Evolutionary conservation across 108 stramenopile species (phyloP).

Genomic region (Skeletonema costatum): DNA sequence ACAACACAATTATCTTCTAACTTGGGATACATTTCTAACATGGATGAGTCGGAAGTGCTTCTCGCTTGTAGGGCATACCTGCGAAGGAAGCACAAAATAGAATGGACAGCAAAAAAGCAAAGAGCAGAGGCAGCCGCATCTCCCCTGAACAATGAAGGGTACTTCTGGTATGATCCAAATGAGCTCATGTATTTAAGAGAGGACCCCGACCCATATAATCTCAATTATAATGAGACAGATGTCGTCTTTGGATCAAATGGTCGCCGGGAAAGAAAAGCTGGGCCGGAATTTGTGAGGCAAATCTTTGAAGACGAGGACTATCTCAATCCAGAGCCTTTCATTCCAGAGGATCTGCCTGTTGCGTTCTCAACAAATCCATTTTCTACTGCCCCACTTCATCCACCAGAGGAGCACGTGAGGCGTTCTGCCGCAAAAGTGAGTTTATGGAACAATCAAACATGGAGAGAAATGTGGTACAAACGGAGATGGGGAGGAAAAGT

Average conservation of each 20-base stretch:
- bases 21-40: slow-evolving; percentile 5
- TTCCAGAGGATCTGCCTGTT: slow-evolving; percentile 23
- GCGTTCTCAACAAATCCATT: slow-evolving; percentile 52
- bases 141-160: slow-evolving; percentile 35
- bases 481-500: slow-evolving; percentile 64
- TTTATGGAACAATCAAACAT: slow-evolving; percentile 70
- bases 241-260: slow-evolving; percentile 34
- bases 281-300: slow-evolving; percentile 16
- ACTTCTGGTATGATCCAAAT: slow-evolving; percentile 46
- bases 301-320: slow-evolving; percentile 22
- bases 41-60: slow-evolving; percentile 52
- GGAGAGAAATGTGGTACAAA: slow-evolving; percentile 72
- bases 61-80: slow-evolving; percentile 77
- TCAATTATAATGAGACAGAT: slow-evolving; percentile 24
- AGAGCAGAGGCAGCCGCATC: slow-evolving; percentile 34
- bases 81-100: slow-evolving; percentile 59
- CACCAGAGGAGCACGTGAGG: slow-evolving; percentile 43
- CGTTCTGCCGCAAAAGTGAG: slow-evolving; percentile 55
- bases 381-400: slow-evolving; percentile 47
- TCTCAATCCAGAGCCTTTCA: not conserved
- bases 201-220: slow-evolving; percentile 40
- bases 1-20: not conserved
- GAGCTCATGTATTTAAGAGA: slow-evolving; percentile 47
- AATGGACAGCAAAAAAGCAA: slow-evolving; percentile 62
- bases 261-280: slow-evolving; percentile 14